Evolutionary conservation across 768 basidiomycete genomes (phyloP), one percentile per base, ranked within the genome.

Genomic region (Podaxis sp.): DNA sequence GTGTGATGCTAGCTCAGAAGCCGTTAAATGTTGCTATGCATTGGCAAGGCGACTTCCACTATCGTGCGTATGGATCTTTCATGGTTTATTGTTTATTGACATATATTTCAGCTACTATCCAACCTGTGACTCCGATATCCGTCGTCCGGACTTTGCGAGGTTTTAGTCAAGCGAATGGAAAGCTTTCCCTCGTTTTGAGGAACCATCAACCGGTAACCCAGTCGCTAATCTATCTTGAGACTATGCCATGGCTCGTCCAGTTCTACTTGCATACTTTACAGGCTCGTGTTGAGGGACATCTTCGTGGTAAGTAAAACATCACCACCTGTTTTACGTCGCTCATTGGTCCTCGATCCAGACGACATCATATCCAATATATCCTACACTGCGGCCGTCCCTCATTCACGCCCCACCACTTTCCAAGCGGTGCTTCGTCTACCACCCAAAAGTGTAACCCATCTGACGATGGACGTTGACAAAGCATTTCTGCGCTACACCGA

Each of bases 401-500:
- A 90, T 70, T 74, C 79, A n/a, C 82, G 83, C 9, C 91, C 97
- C 0, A 88, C 91, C 5, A 86, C 88, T 4, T 78, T 98, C 48
- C 89, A 95, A 72, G 79, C 86, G 4, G 69, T 79, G 18, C 72
- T 98, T 13, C 78, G 72, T 2, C 70, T 98, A n/a, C 93, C 95
- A 0, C 77, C 91, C 6, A 74, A 77, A 38, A 80, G 82, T 60
- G 87, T 83, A 0, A 69, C 93, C 5, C 77, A 79, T 6, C 74
- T 98, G 56, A 82, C 78, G 16, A 79, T 95, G 70, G 89, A 89
- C 36, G 85, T 94, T 67, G 80, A 83, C 37, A 94, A 94, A 70
- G 82, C 89, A 1, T 97, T 95, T 69, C 75, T 99, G 57, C 86
- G 89, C 55, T 98, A 98, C 71, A 95, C 93, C 10, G 95, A 98